Percentiles rank a stretch among this genome's conserved stretches.
These are phyloP conservation scores for Fusarium sp. DNA, from an alignment of 2,329 filamentous ascomycete species.

Conservation along the genomic window DNA sequence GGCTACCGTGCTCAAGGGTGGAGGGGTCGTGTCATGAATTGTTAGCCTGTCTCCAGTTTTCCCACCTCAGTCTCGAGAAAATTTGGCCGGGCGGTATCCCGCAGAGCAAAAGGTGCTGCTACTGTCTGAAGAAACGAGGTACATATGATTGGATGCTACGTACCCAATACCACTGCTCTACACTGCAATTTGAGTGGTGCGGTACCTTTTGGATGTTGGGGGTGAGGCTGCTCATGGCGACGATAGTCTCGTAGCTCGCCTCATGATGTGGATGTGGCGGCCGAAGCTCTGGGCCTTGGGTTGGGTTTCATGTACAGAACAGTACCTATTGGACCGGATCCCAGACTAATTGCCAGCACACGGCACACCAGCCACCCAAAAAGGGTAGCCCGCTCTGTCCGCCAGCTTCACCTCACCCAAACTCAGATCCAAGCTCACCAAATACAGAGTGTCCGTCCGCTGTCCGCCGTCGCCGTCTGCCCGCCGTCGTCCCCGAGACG, in stretches of 20 bases:
- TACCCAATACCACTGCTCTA: background rate
- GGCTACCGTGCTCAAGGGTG: conserved; percentile 22
- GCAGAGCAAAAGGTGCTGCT: conserved; percentile 24
- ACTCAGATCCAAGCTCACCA: conserved; percentile 42
- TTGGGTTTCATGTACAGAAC: background rate
- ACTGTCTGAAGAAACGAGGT: conserved; percentile 13
- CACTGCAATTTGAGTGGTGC: background rate
- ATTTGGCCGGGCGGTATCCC: conserved; percentile 41
- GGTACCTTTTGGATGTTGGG: conserved; percentile 4
- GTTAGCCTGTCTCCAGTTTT: conserved; percentile 50
- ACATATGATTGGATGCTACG: background rate
- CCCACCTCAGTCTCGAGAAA: conserved; percentile 34
- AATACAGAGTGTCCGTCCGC: conserved; percentile 29
- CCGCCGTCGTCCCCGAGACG: conserved; percentile 41
- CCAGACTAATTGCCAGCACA: background rate
- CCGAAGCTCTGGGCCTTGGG: conserved; percentile 4
- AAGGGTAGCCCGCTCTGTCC: conserved; percentile 16
- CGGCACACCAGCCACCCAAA: conserved; percentile 26
- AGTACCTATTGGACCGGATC: conserved; percentile 1
- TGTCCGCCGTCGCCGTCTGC: conserved; percentile 37
- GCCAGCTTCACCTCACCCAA: conserved; percentile 33
- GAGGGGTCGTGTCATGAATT: conserved; percentile 56
- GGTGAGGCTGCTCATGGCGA: conserved; percentile 22
- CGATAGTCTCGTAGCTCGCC: background rate
- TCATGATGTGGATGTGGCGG: conserved; percentile 18